A percentile compares a stretch with the other conserved stretches of the same genome.
Conservation (phyloP, 257 asterid genomes). For the Solanum pinnatisectum region DNA sequence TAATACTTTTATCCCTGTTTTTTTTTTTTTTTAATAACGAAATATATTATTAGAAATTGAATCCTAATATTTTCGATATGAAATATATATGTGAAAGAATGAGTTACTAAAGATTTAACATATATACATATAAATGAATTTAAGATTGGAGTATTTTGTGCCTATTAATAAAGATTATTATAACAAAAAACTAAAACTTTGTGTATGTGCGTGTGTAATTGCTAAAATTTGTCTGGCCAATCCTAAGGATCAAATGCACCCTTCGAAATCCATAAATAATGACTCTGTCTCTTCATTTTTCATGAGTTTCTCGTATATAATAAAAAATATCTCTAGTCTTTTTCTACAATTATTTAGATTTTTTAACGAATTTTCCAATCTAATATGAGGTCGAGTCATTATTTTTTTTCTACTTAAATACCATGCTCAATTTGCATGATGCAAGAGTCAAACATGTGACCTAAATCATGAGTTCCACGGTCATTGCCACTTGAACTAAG, state of each 20-base stretch:
- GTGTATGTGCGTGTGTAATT: not conserved
- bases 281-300: not conserved
- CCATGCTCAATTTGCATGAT: not conserved
- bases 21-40: not conserved
- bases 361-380: not conserved
- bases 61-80: not conserved
- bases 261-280: not conserved
- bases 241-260: not conserved
- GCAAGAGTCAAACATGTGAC: not conserved
- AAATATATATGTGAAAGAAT: not conserved
- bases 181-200: not conserved
- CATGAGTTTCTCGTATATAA: not conserved
- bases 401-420: not conserved
- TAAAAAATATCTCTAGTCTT: not conserved
- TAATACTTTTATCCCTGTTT: conserved; percentile 50
- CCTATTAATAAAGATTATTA: too few relatives aligned
- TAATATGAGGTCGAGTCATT: not conserved
- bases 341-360: not conserved
- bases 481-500: not conserved
- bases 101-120: not conserved
- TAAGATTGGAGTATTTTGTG: not conserved
- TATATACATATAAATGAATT: too few relatives aligned
- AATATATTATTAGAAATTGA: not conserved
- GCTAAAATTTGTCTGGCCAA: not conserved
- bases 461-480: not conserved